Base-by-base conservation (phyloP, 2,329 filamentous ascomycete genomes). In the Claviceps sp. region DNA sequence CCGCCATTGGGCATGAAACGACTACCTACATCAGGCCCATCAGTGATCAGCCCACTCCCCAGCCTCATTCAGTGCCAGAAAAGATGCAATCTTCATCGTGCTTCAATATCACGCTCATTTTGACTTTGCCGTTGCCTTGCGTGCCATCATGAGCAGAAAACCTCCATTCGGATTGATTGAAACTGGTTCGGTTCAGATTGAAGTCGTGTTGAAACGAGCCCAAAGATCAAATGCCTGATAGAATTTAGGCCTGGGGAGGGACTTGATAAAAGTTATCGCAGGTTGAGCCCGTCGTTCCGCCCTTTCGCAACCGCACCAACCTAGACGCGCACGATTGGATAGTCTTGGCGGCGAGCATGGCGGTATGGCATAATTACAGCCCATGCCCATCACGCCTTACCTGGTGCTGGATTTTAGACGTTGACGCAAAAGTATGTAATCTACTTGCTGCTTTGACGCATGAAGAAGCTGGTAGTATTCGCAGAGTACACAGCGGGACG, bases 1-100 rank as follows among this genome's bases (percentile, higher is more conserved):
- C 41, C 41, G 11, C 46, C 17, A 38, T 48, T 48, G 46, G 46
- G 47, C 47, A 48, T 26, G 42, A 40, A 51, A 48, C 46, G 34
- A 17, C 37, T 19, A 19, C 14, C 7, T 17, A 22, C 14, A 16
- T 16, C 16, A 11, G 16, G 24, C 19, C 19, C 19, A 43, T 43
- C 41, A 24, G 41, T 43, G 30, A 34, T 40, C 38, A 40, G 16
- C 8, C 40, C n/a, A 17, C 19, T 17, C 8, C 10, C n/a, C 14
- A 34, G 19, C 37, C 19, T 10, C 30, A 11, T 34, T 34, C 10
- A 34, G 30, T 11, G 30, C 30, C 30, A 34, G 10, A 34, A 34
- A 34, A 34, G 30, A 34, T 34, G 30, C 19, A 5, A 24, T 24
- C 13, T 14, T 43, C 41, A 43, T 16, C 41, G 19, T 24, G 41